These are phyloP conservation scores for Cudoniella acicularis DNA, from an alignment of 495 filamentous ascomycete genomes.

Conservation along the genomic window DNA sequence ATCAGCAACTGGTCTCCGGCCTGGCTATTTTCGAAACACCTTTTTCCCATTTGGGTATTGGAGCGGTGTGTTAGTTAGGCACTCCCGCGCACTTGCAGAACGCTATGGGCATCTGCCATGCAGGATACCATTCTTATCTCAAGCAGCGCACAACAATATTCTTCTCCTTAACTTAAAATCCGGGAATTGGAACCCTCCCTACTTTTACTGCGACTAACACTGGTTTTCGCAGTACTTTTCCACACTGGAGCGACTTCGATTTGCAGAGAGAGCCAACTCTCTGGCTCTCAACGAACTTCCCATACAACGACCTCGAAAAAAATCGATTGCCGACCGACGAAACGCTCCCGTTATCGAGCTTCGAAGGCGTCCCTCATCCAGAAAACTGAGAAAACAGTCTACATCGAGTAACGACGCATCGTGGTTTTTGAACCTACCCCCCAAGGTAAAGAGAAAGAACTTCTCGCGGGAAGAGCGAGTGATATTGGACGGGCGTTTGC, in stretches of 20 bases:
- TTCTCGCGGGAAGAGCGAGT: constrained; percentile 72
- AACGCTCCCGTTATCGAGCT: constrained; percentile 23
- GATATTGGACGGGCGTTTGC: constrained; percentile 50
- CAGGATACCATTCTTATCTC: constrained; percentile 10
- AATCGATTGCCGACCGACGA: constrained; percentile 23
- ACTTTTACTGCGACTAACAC: not conserved
- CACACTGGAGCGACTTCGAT: constrained; percentile 58
- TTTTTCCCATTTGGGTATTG: not conserved
- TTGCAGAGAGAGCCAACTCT: constrained; percentile 45
- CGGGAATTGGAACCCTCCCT: too few species aligned
- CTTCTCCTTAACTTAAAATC: not conserved
- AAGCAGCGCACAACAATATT: not conserved
- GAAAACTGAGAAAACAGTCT: constrained; percentile 18
- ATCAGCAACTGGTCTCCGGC: not conserved
- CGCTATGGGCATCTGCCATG: constrained; percentile 9
- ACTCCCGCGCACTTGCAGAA: constrained; percentile 1
- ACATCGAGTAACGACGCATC: constrained; percentile 48
- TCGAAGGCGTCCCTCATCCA: constrained; percentile 15
- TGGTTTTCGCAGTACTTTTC: constrained; percentile 55
- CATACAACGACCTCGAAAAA: constrained; percentile 17
- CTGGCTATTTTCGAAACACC: not conserved
- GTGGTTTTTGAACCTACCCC: constrained; percentile 67
- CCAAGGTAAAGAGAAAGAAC: constrained; percentile 65
- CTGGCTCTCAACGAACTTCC: constrained; percentile 21
- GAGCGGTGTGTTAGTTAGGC: not conserved